Evolutionary conservation across 768 basidiomycete genomes (phyloP).

Genomic region (Trametes cubensis): DNA sequence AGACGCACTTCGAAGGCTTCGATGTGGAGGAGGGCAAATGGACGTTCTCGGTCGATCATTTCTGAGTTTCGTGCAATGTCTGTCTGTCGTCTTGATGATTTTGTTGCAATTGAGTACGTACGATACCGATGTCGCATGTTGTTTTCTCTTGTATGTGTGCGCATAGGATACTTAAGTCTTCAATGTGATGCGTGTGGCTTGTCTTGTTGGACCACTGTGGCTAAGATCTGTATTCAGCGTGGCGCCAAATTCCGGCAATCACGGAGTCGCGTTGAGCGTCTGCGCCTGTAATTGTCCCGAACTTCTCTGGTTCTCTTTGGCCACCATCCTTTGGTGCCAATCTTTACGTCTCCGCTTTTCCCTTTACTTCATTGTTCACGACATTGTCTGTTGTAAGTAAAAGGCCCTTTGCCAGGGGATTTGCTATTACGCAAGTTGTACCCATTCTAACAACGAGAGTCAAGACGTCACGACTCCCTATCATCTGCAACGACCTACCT

Average conservation of each 20-base stretch:
- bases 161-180: conserved; percentile 11
- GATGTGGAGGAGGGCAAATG: conserved; percentile 83
- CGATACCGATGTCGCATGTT: conserved; percentile 16
- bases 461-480: conserved; percentile 13
- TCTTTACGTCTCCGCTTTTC: neutral
- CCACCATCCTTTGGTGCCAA: conserved; percentile 3
- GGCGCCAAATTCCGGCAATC: too few relatives aligned
- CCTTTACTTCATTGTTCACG: neutral
- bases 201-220: neutral
- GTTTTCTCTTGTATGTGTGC: conserved; percentile 17
- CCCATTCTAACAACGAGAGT: neutral
- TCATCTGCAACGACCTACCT: conserved; percentile 9
- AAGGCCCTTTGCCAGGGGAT: neutral
- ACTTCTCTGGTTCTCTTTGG: conserved; percentile 12
- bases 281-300: conserved; percentile 2
- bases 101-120: neutral
- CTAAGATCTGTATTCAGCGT: too few relatives aligned
- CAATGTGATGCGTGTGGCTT: conserved; percentile 13
- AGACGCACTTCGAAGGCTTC: conserved; percentile 83
- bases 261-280: too few relatives aligned
- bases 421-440: conserved; percentile 13
- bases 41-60: conserved; percentile 94
- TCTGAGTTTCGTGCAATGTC: conserved; percentile 47
- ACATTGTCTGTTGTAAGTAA: conserved; percentile 23
- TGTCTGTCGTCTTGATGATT: neutral